Base-by-base conservation (phyloP, 441 rosid genomes). In the Corymbia calophylla region DNA sequence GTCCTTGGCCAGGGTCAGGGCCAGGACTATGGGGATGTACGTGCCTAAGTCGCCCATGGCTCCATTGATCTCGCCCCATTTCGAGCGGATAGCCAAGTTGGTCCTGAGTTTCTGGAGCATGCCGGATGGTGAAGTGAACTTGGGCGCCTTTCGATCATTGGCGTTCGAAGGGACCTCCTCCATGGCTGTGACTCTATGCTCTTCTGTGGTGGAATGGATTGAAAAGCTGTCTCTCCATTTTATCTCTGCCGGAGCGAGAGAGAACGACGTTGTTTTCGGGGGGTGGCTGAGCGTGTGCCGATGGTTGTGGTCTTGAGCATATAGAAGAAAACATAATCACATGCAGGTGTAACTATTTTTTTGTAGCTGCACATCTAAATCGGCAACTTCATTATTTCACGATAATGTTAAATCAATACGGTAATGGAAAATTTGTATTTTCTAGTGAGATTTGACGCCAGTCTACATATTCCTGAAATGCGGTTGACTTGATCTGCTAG, bases 41-140 rank as follows among this genome's bases (percentile, higher is more conserved):
- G 96, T 97, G 64, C 99, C 97, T 7, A 97, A 91, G 88, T 97
- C 99, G 32, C 97, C 99, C 98, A 95, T 93, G 64, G 97, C 96
- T 48, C 98, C 99, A 89, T 97, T 96, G 87, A 97, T 7, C 85
- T 96, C 98, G 21, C 93, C 93, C 88, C 95, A 94, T 91, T 93
- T 95, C 17, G 96, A 95, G 53, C 90, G 89, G 87, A 95, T 93
- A 54, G 87, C 88, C 9, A 96, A 92, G 89, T 95, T 96, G 54
- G 55, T 88, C 86, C 89, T 93, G 32, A 96, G 55, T 86, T 86
- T 95, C 19, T 82, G 91, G 49, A 94, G 39, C 48, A 93, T 85
- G 87, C 17, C 1, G 21, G 87, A 86, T 6, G 66, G 87, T 5
- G 21, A 54, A 4, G 31, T 1, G 29, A 86, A 55, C 48, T 54